Evolutionary conservation across 345 rosid genomes (phyloP), one percentile per base, ranked within the genome.

Genomic region (Heritiera littoralis): DNA sequence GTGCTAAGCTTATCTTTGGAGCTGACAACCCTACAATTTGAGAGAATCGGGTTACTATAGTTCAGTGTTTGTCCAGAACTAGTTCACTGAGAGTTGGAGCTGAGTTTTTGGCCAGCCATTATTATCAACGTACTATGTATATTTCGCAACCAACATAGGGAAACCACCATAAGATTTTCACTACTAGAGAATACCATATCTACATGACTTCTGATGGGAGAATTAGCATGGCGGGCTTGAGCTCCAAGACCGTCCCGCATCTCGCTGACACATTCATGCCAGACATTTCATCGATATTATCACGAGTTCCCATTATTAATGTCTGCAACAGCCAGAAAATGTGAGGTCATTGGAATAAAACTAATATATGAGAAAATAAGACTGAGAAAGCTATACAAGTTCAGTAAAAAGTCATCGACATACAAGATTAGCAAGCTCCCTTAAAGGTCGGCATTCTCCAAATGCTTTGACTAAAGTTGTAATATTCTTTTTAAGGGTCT

Each of bases 81-180:
- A 98, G 99, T 82, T 96, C 98, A 2, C 73, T 92, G 79, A 91
- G 99, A 86, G 99, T 96, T 75, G 99, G 99, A 72, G 95, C 88
- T 80, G 99, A 96, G 85, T 96, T 96, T 89, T 79, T 94, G 81
- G 93, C 92, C 2, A 89, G 82, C 74, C 98, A 93, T 75, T 87
- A 94, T 84, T 90, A 89, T 77, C 92, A 91, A 82, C 88, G 74
- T 75, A 90, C 86, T 13, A 92, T 96, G 77, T 94, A 86, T 88
- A 96, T 94, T 81, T 97, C 99, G 49, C 89, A 84, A 73, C 99
- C 98, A 76, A 96, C 99, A 46, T 96, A 98, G 99, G 98, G 98
- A 78, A 96, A 96, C 86, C 99, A 96, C 85, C 92, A 97, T 4
- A 94, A 94, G 80, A 72, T 96, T 85, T 96, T 96, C 85, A 88